These are phyloP conservation scores for Boletus sp. DNA, from an alignment of 768 basidiomycete species.

Conservation along the genomic window DNA sequence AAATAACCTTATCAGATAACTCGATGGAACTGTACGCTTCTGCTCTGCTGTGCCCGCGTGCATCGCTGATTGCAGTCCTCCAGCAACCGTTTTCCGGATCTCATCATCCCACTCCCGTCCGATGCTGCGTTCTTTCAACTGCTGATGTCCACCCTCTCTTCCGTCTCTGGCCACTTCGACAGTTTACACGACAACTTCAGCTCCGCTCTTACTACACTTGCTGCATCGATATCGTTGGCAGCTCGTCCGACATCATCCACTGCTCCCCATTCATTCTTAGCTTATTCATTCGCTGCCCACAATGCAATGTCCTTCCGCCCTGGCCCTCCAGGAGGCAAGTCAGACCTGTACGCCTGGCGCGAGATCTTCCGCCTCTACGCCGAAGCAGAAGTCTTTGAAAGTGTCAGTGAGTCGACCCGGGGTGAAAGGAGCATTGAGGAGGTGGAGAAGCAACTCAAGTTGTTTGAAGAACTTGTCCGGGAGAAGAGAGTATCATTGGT, in stretches of 20 bases:
- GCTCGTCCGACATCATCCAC: constrained; percentile 35
- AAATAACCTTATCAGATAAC: background rate
- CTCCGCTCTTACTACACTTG: constrained; percentile 46
- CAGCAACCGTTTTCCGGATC: constrained; percentile 38
- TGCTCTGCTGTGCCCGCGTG: background rate
- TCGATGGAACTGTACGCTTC: constrained; percentile 9
- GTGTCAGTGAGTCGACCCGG: constrained; percentile 54
- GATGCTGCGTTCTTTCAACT: constrained; percentile 80
- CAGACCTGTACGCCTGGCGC: constrained; percentile 85
- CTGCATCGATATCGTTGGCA: constrained; percentile 34
- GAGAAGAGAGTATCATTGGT: constrained; percentile 52
- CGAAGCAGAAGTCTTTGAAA: constrained; percentile 85
- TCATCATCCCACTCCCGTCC: constrained; percentile 77
- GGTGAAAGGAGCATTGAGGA: constrained; percentile 73
- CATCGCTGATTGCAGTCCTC: background rate
- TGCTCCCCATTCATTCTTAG: constrained; percentile 30
- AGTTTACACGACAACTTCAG: constrained; percentile 51
- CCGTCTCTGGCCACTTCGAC: constrained; percentile 51
- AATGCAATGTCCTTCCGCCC: constrained; percentile 39
- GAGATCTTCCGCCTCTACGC: constrained; percentile 87
- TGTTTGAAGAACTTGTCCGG: constrained; percentile 60
- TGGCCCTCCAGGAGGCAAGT: constrained; percentile 27
- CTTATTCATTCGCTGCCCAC: constrained; percentile 27
- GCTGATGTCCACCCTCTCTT: constrained; percentile 58
- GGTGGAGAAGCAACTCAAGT: constrained; percentile 59